Base-by-base conservation (phyloP, 2,329 filamentous ascomycete genomes). In the Pseudogymnoascus sp. region DNA sequence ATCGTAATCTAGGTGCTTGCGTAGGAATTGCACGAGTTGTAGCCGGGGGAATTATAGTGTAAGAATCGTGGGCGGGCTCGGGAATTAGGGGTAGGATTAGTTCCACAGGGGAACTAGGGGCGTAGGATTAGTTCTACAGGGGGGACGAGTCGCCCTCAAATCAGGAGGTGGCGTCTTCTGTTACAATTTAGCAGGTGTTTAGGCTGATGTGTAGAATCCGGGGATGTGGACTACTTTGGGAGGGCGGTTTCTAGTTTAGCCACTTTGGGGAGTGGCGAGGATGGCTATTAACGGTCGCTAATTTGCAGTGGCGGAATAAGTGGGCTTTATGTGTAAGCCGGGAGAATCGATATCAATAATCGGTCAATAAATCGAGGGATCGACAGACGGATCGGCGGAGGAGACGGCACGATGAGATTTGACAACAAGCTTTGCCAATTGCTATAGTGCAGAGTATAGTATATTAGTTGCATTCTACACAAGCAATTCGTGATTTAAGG, bases 291-390 rank as follows among this genome's bases (percentile, higher is more conserved):
- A 55, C 49, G 25, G 49, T 55, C 49, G 49, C 28, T 55, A 55
- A 55, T 55, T 55, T 55, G 25, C 49, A 16, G 49, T 55, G 49
- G 49, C 49, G 49, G 49, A 55, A 55, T 55, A 55, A 55, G 49
- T 55, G 49, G 49, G 28, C 28, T 33, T 18, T 18, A 55, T 55
- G n/a, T 16, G 23, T 25, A 45, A 45, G 41, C 18, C 43, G n/a
- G 23, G 43, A 33, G 25, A 18, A 55, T 55, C n/a, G n/a, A 21
- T 18, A 33, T 31, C 28, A 31, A 31, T 31, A 31, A 31, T 31
- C 28, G 28, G 28, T 55, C 49, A 55, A 55, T 55, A 55, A 33
- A 55, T 55, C 25, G 28, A 55, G 25, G n/a, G 49, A 55, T 55
- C 49, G 49, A n/a, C 25, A 55, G 5, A 16, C n/a, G 28, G 49